Evolutionary conservation across 2,329 filamentous ascomycete species (phyloP).

Genomic region (Aspergillus intermedius): DNA sequence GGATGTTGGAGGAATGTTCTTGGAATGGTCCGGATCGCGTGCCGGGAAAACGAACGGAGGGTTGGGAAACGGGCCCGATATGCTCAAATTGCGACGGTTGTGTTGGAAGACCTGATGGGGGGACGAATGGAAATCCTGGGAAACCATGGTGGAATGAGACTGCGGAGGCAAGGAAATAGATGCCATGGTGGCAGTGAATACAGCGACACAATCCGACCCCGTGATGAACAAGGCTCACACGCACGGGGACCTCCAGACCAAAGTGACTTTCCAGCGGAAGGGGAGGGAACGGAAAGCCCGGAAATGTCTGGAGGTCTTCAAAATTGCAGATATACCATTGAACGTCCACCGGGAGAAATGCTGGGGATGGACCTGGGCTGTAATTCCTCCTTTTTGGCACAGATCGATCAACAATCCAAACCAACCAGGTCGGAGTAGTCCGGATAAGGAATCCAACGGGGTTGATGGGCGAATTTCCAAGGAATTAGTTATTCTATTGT

Average conservation of each 20-base stretch:
- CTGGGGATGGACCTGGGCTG: not conserved
- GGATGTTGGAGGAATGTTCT: conserved; percentile 32
- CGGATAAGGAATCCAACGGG: too few species aligned
- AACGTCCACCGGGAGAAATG: conserved; percentile 2
- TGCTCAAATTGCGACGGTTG: conserved; percentile 20
- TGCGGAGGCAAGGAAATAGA: conserved; percentile 32
- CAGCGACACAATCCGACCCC: not conserved
- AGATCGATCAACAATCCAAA: too few species aligned
- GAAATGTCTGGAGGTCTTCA: conserved; percentile 21
- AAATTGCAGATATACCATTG: conserved; percentile 15
- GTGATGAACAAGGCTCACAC: conserved; percentile 14
- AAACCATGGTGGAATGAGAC: conserved; percentile 18
- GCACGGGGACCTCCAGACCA: conserved; percentile 23
- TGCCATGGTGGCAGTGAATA: conserved; percentile 21
- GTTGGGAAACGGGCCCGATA: conserved; percentile 45
- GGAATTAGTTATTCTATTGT: too few species aligned
- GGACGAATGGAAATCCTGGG: conserved; percentile 21
- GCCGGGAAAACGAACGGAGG: conserved; percentile 60
- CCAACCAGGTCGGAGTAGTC: too few species aligned
- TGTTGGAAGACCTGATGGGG: conserved; percentile 12
- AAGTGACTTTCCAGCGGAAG: conserved; percentile 15
- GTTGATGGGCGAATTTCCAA: too few species aligned
- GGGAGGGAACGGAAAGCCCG: conserved; percentile 16
- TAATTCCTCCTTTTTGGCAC: not conserved
- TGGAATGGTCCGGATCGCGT: conserved; percentile 32